Evolutionary conservation across 1,284 basidiomycete species (phyloP), one percentile per base, ranked within the genome.

Genomic region (Cryptococcus sp.): DNA sequence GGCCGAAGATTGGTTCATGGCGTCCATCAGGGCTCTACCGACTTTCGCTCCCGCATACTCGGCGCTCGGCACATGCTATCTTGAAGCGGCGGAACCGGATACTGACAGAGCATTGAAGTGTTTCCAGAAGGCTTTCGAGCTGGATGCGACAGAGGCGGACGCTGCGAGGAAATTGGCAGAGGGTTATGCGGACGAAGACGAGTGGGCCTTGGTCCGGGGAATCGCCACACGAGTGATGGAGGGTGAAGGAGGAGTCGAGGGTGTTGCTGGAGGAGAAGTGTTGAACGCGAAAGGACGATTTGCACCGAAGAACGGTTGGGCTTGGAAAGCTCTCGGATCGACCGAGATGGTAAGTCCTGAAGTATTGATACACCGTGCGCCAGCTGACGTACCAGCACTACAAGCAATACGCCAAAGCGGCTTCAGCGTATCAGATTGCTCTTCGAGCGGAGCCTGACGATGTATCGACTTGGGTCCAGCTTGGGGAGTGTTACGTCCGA

Each of bases 101-200:
- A 81, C 82, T 9, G 80, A 82, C 10, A 83, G 94, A 36, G 86
- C 94, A 1, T 86, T 87, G 16, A 94, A 94, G 68, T 98, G 95
- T 68, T 97, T 97, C 75, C 93, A 98, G 64, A 97, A 95, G 64
- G 95, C 95, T 0, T 97, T 99, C 60, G 95, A 98, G 72, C 81
- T 98, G 2, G 93, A 97, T 71, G 80, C 92, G 1, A 80, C 85
- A 12, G 88, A 98, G 72, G 82, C 81, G 11, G 82, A 86, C 14
- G 92, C 95, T 1, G 95, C 93, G 0, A 78, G 80, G 43, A 77
- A 83, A 51, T 79, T 98, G 4, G 92, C 91, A 0, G 82, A 86
- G 57, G 86, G 87, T 0, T 97, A 95, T 69, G 91, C 94, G 0
- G 84, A 92, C 47, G 88, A 95, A 57, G 80, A 83, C 45, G 93